Conservation (phyloP, 768 basidiomycete genomes). For the Tulasnella sp. region DNA sequence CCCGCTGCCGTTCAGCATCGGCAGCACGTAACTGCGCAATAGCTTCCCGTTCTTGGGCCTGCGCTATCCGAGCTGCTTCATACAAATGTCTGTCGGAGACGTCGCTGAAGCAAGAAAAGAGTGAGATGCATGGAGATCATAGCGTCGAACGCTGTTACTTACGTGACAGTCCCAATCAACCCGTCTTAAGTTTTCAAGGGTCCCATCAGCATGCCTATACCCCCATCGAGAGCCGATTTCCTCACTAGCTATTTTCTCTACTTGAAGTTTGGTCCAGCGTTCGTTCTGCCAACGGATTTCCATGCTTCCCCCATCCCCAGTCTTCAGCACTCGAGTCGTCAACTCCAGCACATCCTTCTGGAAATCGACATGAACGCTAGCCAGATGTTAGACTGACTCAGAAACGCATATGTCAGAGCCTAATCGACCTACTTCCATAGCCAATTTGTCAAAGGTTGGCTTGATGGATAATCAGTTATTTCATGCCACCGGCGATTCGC, state of each 20-base stretch:
- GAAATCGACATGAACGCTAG: conserved; percentile 30
- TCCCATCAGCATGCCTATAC: not conserved
- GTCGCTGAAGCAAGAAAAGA: conserved; percentile 30
- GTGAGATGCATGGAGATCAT: not conserved
- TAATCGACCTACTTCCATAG: conserved; percentile 4
- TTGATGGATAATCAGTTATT: conserved; percentile 22
- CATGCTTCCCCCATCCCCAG: conserved; percentile 21
- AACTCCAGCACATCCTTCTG: conserved; percentile 11
- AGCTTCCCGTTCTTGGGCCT: conserved; percentile 39
- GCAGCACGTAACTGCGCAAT: conserved; percentile 35
- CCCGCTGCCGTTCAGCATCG: conserved; percentile 36
- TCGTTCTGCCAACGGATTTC: conserved; percentile 33
- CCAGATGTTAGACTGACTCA: not conserved
- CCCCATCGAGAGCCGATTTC: not conserved
- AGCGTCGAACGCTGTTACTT: not conserved
- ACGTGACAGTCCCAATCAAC: conserved; percentile 27
- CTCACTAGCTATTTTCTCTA: conserved; percentile 28
- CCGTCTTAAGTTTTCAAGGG: conserved; percentile 11
- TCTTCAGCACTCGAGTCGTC: conserved; percentile 24
- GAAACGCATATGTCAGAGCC: not conserved
- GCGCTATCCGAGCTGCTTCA: conserved; percentile 36
- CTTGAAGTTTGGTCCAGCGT: conserved; percentile 32
- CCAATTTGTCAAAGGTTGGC: conserved; percentile 19
- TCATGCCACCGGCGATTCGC: conserved; percentile 28
- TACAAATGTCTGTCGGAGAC: conserved; percentile 34